Conservation (phyloP, 768 basidiomycete species). For the Rhodotorula babjevae region DNA sequence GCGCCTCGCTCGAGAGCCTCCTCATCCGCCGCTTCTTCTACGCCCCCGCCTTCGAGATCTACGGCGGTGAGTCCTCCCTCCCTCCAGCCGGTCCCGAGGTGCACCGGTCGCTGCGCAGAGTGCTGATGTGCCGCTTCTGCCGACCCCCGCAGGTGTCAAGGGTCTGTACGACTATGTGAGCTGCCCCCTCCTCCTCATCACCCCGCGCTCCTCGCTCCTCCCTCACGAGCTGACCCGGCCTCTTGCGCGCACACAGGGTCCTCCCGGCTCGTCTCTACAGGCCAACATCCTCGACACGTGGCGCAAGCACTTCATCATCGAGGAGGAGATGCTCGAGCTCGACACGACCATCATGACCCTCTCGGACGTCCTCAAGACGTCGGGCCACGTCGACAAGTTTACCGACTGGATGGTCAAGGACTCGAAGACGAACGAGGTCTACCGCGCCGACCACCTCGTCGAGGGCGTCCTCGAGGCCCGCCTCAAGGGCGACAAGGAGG, state of each 20-base stretch:
- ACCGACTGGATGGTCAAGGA: slow-evolving; percentile 85
- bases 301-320: slow-evolving; percentile 96
- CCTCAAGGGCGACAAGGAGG: slow-evolving; percentile 83
- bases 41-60: slow-evolving; percentile 97
- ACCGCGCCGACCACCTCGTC: slow-evolving; percentile 3
- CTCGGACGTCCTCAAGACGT: slow-evolving; percentile 87
- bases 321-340: slow-evolving; percentile 96
- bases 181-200: background rate
- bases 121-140: background rate
- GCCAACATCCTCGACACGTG: slow-evolving; percentile 95
- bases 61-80: slow-evolving; percentile 63
- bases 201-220: background rate
- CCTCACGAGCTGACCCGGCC: background rate
- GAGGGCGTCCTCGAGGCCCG: slow-evolving; percentile 72
- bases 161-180: slow-evolving; percentile 83
- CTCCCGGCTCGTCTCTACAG: slow-evolving; percentile 88
- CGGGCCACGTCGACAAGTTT: slow-evolving; percentile 95
- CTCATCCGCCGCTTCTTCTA: slow-evolving; percentile 92
- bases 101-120: too few relatives aligned
- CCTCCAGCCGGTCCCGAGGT: too few relatives aligned
- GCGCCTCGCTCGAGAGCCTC: slow-evolving; percentile 72
- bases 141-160: slow-evolving; percentile 66
- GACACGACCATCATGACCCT: slow-evolving; percentile 98
- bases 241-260: slow-evolving; percentile 53
- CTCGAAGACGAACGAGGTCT: slow-evolving; percentile 65